These are phyloP conservation scores for Stephania japonica DNA, from an alignment of 164 flowering plant species.

Conservation along the genomic window DNA sequence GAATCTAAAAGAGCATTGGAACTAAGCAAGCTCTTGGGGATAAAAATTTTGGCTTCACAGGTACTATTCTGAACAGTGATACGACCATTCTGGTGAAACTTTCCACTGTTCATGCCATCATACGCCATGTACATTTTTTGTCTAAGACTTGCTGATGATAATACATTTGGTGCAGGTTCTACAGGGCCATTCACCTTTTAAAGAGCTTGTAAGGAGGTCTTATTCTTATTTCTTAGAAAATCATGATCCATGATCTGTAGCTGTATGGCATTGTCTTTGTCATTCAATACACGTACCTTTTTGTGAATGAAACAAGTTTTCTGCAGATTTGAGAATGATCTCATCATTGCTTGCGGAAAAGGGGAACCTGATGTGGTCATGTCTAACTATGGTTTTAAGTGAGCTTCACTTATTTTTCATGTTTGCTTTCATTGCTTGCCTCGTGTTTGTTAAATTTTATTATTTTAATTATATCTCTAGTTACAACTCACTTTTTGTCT, in stretches of 20 bases:
- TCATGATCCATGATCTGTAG: neutral
- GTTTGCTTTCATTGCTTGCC: neutral
- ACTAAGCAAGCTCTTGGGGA: slow-evolving; percentile 52
- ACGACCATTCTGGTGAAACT: neutral
- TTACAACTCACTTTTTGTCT: neutral
- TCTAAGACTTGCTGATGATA: neutral
- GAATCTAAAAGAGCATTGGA: slow-evolving; percentile 72
- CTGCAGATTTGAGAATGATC: slow-evolving; percentile 58
- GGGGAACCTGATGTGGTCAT: slow-evolving; percentile 87
- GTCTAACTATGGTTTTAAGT: slow-evolving; percentile 86
- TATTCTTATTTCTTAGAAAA: neutral
- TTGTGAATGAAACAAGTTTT: slow-evolving; percentile 1
- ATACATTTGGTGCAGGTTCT: slow-evolving; percentile 49
- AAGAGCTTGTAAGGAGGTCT: slow-evolving; percentile 53
- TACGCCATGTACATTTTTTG: neutral
- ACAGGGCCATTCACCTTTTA: slow-evolving; percentile 82
- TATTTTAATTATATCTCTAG: neutral
- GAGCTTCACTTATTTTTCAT: slow-evolving; percentile 17
- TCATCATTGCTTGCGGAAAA: slow-evolving; percentile 75
- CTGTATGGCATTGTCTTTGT: neutral
- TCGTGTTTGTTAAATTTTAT: neutral
- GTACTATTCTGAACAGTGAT: slow-evolving; percentile 24
- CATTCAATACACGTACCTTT: neutral
- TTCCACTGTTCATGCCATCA: neutral
- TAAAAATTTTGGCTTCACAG: slow-evolving; percentile 56